These are phyloP conservation scores for Boletus bicolor DNA, from an alignment of 768 basidiomycete species.

Conservation along the genomic window DNA sequence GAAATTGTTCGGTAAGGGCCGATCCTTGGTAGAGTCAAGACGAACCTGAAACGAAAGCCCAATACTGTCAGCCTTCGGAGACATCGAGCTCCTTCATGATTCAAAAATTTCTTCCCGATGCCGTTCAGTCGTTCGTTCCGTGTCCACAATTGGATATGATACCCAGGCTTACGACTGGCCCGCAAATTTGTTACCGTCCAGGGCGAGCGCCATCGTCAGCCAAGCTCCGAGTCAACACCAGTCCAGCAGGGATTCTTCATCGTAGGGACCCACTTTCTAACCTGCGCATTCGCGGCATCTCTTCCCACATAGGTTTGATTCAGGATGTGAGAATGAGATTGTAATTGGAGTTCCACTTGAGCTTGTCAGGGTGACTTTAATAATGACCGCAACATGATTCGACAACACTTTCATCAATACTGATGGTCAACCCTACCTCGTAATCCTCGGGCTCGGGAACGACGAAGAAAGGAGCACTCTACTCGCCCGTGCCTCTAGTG, in stretches of 20 bases:
- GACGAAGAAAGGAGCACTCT: constrained; percentile 30
- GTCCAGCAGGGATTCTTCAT: constrained; percentile 84
- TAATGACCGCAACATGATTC: constrained; percentile 85
- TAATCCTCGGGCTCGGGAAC: constrained; percentile 71
- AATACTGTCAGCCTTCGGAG: constrained; percentile 77
- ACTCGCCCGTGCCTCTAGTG: constrained; percentile 16
- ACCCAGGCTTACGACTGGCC: constrained; percentile 75
- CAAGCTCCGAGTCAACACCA: constrained; percentile 72
- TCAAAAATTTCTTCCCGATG: constrained; percentile 45
- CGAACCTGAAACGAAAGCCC: constrained; percentile 86
- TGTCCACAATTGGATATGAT: constrained; percentile 90
- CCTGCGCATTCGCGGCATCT: constrained; percentile 88
- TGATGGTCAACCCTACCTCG: constrained; percentile 73
- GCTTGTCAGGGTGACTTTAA: constrained; percentile 74
- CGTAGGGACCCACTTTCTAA: constrained; percentile 94
- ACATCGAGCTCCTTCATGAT: constrained; percentile 82
- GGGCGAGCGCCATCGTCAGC: constrained; percentile 85
- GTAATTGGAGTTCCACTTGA: constrained; percentile 90
- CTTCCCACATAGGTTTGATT: constrained; percentile 98
- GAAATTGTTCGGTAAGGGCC: constrained; percentile 79
- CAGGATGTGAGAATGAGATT: constrained; percentile 87
- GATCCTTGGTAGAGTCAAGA: constrained; percentile 57
- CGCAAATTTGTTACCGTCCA: constrained; percentile 36
- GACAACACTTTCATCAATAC: constrained; percentile 86
- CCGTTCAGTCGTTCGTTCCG: constrained; percentile 75